Conservation (phyloP, 441 rosid genomes). For the Gossypium trilobum region DNA sequence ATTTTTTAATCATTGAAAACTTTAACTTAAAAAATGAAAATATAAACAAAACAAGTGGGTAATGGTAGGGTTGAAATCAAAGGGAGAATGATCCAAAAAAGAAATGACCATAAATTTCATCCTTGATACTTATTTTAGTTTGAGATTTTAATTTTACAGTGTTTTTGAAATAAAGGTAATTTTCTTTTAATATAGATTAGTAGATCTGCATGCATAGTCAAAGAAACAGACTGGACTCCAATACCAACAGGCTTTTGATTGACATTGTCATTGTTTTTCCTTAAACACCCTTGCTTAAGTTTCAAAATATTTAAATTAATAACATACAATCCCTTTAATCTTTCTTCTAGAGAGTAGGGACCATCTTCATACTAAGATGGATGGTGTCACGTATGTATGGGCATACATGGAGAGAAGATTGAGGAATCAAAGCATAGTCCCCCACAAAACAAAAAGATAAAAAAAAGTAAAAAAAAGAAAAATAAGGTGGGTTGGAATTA, state of each 20-base stretch:
- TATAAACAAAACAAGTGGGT: too few species aligned
- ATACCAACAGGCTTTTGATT: neutral
- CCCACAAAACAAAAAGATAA: conserved; percentile 7
- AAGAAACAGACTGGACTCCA: conserved; percentile 23
- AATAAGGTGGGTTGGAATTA: neutral
- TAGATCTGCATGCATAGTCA: conserved; percentile 15
- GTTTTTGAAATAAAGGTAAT: neutral
- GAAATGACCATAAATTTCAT: neutral
- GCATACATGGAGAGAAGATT: neutral
- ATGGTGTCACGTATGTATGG: neutral
- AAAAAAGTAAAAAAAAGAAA: neutral
- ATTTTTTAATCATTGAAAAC: too few species aligned
- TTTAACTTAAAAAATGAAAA: too few species aligned
- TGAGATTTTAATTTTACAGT: neutral
- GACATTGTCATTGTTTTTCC: neutral
- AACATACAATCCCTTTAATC: neutral
- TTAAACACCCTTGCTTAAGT: conserved; percentile 6
- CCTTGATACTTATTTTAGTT: neutral
- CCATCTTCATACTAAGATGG: neutral
- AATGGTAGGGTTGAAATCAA: neutral
- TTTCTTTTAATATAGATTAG: neutral
- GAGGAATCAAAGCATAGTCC: conserved; percentile 11
- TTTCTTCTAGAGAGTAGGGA: neutral
- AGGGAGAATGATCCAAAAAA: conserved; percentile 4
- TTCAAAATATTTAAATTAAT: neutral